These are phyloP conservation scores for Carex littledalei DNA, from an alignment of 176 grass and related monocot species.

Conservation along the genomic window DNA sequence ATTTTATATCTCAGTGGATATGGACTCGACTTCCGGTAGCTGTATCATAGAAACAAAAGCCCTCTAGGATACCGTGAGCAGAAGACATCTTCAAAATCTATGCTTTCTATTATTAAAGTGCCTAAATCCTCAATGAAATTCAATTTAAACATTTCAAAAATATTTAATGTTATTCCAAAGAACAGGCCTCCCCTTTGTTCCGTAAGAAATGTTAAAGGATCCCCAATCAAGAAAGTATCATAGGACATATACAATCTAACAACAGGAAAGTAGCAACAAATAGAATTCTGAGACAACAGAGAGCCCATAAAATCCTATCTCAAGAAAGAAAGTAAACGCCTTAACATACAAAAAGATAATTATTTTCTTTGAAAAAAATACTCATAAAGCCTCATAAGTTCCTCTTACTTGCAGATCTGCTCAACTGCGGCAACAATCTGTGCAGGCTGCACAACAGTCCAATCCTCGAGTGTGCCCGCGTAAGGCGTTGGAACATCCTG, in stretches of 20 bases:
- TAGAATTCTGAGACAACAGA: background rate
- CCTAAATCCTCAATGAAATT: background rate
- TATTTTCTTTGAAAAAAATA: background rate
- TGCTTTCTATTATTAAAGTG: background rate
- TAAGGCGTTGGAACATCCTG: slow-evolving; percentile 86
- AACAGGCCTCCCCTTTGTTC: background rate
- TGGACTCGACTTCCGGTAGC: too few relatives aligned
- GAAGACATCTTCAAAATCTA: too few relatives aligned
- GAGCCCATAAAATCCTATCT: background rate
- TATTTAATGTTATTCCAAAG: background rate
- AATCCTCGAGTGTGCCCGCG: slow-evolving; percentile 66
- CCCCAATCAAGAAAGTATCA: background rate
- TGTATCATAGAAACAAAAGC: too few relatives aligned
- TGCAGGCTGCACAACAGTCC: slow-evolving; percentile 66
- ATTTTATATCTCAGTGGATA: too few relatives aligned
- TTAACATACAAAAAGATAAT: background rate
- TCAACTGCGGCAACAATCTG: slow-evolving; percentile 78
- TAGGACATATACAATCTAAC: slow-evolving; percentile 3
- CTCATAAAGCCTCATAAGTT: background rate
- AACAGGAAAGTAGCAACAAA: background rate
- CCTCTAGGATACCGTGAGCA: too few relatives aligned
- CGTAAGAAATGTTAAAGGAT: background rate
- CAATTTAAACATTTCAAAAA: background rate
- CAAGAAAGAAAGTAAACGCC: background rate
- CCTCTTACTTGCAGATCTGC: slow-evolving; percentile 65